Conservation (phyloP, 192 early-diverging fungal species). For the Entomortierella chlamydospora region DNA sequence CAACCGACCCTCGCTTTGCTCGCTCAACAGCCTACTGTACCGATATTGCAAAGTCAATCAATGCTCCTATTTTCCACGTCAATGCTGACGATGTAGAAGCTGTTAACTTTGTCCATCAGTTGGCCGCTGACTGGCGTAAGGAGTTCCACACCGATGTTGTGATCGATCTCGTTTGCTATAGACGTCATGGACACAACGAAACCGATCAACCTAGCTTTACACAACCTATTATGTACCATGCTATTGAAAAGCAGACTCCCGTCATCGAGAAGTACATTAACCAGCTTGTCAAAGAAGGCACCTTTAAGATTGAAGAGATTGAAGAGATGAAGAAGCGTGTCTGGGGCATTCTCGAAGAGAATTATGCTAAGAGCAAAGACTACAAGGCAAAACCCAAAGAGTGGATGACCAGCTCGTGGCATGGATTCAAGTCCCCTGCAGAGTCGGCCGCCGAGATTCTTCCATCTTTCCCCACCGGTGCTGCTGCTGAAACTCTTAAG, state of each 20-base stretch:
- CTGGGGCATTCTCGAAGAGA: slow-evolving; percentile 93
- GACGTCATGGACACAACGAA: slow-evolving; percentile 99
- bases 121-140: slow-evolving; percentile 96
- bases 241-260: slow-evolving; percentile 86
- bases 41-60: slow-evolving; percentile 96
- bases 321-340: slow-evolving; percentile 91
- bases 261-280: slow-evolving; percentile 87
- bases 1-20: slow-evolving; percentile 95
- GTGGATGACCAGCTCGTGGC: slow-evolving; percentile 96
- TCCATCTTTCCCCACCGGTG: slow-evolving; percentile 76
- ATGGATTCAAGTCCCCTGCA: slow-evolving; percentile 82
- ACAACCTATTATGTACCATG: slow-evolving; percentile 96
- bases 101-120: slow-evolving; percentile 93
- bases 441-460: slow-evolving; percentile 79
- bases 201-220: slow-evolving; percentile 99
- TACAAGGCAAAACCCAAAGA: slow-evolving; percentile 92
- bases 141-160: slow-evolving; percentile 97
- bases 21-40: slow-evolving; percentile 97
- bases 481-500: slow-evolving; percentile 76
- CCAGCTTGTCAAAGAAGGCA: slow-evolving; percentile 86
- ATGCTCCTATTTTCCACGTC: slow-evolving; percentile 98
- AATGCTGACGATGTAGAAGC: slow-evolving; percentile 99
- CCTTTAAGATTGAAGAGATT: slow-evolving; percentile 85
- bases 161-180: slow-evolving; percentile 96
- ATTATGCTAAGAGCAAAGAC: slow-evolving; percentile 87